Evolutionary conservation across 2,329 filamentous ascomycete genomes (phyloP), one percentile per base, ranked within the genome.

Genomic region (Alternaria brassicicola): DNA sequence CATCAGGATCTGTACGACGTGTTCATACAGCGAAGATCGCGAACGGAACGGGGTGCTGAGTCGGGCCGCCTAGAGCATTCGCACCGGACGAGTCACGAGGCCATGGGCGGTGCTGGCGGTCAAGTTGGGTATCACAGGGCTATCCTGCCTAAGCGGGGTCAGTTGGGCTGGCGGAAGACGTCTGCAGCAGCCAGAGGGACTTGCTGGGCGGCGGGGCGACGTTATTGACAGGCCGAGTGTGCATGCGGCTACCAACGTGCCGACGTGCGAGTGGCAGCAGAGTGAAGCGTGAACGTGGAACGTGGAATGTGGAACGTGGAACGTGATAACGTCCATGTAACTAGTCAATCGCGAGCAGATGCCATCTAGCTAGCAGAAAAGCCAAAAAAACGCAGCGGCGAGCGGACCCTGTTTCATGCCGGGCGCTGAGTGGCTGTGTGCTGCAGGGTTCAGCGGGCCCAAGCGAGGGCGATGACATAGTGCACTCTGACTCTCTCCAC

Each of bases 1-100:
- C 53, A 39, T 51, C 48, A 62, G 41, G 61, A 59, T 62, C 36
- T 41, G 63, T 52, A 59, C 62, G 48, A 61, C 59, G 63, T 64
- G 63, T 66, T 57, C 61, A 30, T 31, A 57, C 25, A 50, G 55
- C 42, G 63, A 63, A 63, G 63, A 65, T 65, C 63, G 63, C 49
- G 57, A 39, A 48, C 61, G 21, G 46, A 61, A 54, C 31, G 28
- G 41, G 41, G 31, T 36, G 6, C 17, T 47, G 21, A 58, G 39
- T 62, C 61, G 61, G 61, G 56, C 63, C 58, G 55, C 38, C n/a
- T 21, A 51, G 51, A 43, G 35, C 38, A 35, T 46, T 43, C 25
- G 28, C 47, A 52, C 45, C 57, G 55, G 63, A 61, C 57, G 51
- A 56, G 62, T 65, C 57, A 61, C 54, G 57, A 47, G 52, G 55